phyloP scores from a whole-genome alignment of 23 red algal genomes.

The Agarophyton chilense region DNA sequence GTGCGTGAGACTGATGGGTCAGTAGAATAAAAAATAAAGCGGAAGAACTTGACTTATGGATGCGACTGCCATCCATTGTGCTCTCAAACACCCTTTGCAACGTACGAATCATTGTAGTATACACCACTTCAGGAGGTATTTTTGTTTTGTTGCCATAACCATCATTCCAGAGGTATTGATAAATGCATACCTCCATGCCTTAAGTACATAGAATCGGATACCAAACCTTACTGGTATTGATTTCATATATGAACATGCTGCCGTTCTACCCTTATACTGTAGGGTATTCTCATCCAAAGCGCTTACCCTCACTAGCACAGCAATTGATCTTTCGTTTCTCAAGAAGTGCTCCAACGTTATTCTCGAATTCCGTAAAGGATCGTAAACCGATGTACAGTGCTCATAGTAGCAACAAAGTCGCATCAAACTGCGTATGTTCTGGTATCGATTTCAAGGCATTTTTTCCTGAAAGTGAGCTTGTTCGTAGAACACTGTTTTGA shows the following conservation, averaged over 20 bases:
- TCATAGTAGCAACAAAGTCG: neutral
- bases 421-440: neutral
- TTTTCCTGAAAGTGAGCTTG: neutral
- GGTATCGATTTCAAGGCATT: neutral
- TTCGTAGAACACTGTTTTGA: neutral
- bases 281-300: neutral
- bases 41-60: neutral
- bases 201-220: slow-evolving; percentile 20
- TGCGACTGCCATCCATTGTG: neutral
- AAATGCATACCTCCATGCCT: neutral
- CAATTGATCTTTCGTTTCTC: neutral
- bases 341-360: neutral
- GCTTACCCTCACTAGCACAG: neutral
- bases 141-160: neutral
- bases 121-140: neutral
- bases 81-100: neutral
- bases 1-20: neutral
- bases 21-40: neutral
- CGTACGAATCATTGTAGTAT: neutral
- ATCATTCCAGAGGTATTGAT: neutral
- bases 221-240: neutral
- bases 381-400: neutral
- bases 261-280: neutral
- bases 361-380: slow-evolving; percentile 2
- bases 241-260: slow-evolving; percentile 1